phyloP scores from a whole-genome alignment of 305 asterid genomes.

The Galium porrigens region DNA sequence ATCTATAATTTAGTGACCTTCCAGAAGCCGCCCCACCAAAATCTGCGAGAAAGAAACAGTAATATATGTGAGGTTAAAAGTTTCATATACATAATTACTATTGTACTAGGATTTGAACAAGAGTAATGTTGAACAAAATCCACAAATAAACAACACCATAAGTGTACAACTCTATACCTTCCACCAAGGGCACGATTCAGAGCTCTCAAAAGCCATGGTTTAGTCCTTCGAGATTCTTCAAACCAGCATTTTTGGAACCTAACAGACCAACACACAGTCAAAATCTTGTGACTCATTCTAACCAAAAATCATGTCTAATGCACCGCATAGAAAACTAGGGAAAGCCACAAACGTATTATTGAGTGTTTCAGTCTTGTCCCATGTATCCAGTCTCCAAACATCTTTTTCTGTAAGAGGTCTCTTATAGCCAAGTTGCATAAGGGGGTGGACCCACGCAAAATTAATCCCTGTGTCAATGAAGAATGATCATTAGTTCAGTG shows the following conservation, averaged over 20 bases:
- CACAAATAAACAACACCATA: constrained; percentile 13
- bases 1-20: constrained; percentile 39
- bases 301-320: constrained; percentile 4
- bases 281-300: background rate
- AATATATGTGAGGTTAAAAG: constrained; percentile 17
- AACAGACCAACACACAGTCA: constrained; percentile 12
- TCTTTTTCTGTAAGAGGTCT: constrained; percentile 76
- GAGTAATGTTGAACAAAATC: constrained; percentile 5
- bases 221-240: constrained; percentile 56
- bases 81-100: background rate
- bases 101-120: background rate
- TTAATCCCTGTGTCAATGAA: constrained; percentile 31
- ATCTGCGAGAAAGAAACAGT: constrained; percentile 38
- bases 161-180: constrained; percentile 35
- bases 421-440: constrained; percentile 70
- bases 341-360: constrained; percentile 37
- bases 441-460: constrained; percentile 76
- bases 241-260: constrained; percentile 74
- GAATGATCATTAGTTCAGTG: constrained; percentile 12
- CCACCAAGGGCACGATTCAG: constrained; percentile 74
- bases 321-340: constrained; percentile 12
- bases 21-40: constrained; percentile 99
- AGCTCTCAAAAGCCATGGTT: constrained; percentile 88
- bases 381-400: constrained; percentile 75
- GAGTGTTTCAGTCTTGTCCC: constrained; percentile 78